Base-by-base conservation (phyloP, 345 rosid species). In the Erysimum cheiranthoides region DNA sequence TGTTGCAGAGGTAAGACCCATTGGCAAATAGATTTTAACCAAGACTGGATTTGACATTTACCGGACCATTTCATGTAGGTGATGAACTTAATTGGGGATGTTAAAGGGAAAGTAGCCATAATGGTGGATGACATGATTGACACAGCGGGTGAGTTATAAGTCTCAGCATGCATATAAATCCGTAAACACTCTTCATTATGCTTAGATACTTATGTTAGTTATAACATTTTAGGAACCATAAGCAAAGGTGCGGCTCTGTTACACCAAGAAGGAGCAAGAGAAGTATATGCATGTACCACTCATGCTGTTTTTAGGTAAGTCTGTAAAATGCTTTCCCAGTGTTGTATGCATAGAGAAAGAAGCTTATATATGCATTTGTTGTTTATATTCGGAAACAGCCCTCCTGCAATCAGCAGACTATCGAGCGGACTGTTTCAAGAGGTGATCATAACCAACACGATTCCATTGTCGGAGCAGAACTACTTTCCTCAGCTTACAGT, bases 51-150 rank as follows among this genome's bases (percentile, higher is more conserved):
- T 10, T 60, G 65, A 78, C 21, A n/a, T 71, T 42, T 34, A 21
- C 27, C 10, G 39, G 56, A 34, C 64, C 46, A 4, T 66, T 18
- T 27, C 42, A 75, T 86, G 64, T 85, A 92, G 98, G 97, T 94
- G 65, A 92, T 94, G 97, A 94, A 94, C 80, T 83, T 94, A 85
- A 94, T 94, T 3, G 97, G 98, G 62, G 97, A 90, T 83, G 98
- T 92, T 30, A 92, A 83, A 83, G 99, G 99, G 35, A 95, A 92
- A 81, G 97, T 92, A 68, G 99, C 97, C 8, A 93, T 95, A 52
- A 88, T 95, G 97, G 97, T 92, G 74, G 97, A 92, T 79, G 97
- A 95, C 84, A 94, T 95, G 99, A 95, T 95, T 74, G 97, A 95
- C 75, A 92, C 99, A 35, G 99, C 97, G 5, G 99, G 99, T 91